Evolutionary conservation across 2,329 filamentous ascomycete species (phyloP).

Genomic region (Zymoseptoria tritici): DNA sequence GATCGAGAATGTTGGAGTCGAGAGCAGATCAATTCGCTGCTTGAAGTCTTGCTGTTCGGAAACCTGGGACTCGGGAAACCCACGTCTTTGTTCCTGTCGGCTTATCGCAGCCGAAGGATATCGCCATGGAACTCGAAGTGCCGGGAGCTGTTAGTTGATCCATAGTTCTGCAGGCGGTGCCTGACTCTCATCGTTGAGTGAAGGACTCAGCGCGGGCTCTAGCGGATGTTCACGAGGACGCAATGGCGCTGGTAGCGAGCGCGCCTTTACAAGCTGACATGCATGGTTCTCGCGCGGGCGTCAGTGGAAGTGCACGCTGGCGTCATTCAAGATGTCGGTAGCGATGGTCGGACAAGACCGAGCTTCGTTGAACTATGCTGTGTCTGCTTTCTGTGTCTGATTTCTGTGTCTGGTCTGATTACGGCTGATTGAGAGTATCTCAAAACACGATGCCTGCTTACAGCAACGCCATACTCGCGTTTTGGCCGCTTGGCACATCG

Average conservation of each 20-base stretch:
- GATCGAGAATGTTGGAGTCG: background rate
- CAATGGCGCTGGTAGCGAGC: background rate
- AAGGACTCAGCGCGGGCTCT: background rate
- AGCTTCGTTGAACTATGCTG: background rate
- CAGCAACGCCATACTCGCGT: slow-evolving; percentile 37
- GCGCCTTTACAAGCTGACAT: background rate
- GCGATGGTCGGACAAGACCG: background rate
- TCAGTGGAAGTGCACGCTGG: background rate
- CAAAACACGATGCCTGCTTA: background rate
- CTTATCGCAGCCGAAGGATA: background rate
- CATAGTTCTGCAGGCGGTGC: background rate
- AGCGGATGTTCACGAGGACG: background rate
- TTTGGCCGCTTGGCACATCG: slow-evolving; percentile 31
- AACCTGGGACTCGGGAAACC: background rate
- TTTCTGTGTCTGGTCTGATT: background rate
- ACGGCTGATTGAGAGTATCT: background rate
- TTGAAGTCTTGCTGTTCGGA: background rate
- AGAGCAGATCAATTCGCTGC: background rate
- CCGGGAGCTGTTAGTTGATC: background rate
- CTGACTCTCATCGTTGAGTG: background rate
- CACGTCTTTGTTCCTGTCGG: too few species aligned
- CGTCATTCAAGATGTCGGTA: background rate
- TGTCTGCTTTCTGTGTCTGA: too few species aligned
- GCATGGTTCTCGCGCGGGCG: background rate
- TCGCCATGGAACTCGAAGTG: background rate